phyloP scores from a whole-genome alignment of 352 stramenopile species.

The Phytophthora hibernalis region DNA sequence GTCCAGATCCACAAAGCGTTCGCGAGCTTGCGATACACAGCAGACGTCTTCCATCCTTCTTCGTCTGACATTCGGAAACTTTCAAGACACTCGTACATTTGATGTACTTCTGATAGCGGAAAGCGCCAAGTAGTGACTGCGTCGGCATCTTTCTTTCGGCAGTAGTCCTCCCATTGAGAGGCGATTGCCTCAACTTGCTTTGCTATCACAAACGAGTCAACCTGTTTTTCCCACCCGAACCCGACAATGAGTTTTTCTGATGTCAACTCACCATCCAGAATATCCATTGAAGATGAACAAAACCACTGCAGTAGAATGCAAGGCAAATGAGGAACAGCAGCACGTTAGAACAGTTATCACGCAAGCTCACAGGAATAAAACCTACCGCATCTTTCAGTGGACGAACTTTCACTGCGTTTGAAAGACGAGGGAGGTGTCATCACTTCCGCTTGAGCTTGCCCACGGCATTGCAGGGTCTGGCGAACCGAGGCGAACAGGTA shows the following conservation, averaged over 20 bases:
- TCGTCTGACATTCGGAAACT: constrained; percentile 35
- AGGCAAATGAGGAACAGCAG: constrained; percentile 14
- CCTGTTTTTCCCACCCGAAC: constrained; percentile 63
- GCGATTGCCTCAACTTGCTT: constrained; percentile 64
- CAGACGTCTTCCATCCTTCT: constrained; percentile 34
- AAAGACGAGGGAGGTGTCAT: constrained; percentile 30
- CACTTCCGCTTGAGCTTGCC: constrained; percentile 24
- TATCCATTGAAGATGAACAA: constrained; percentile 60
- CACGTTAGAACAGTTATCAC: constrained; percentile 14
- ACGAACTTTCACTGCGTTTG: constrained; percentile 47
- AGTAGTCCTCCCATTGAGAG: constrained; percentile 36
- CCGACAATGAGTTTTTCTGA: constrained; percentile 59
- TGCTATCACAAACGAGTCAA: constrained; percentile 53
- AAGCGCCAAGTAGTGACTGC: constrained; percentile 32
- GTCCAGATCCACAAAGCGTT: constrained; percentile 78
- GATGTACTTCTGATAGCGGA: constrained; percentile 53
- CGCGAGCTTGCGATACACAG: constrained; percentile 47
- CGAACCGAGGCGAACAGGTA: constrained; percentile 43
- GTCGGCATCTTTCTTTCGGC: constrained; percentile 15
- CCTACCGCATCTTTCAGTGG: constrained; percentile 68
- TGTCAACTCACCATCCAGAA: constrained; percentile 61
- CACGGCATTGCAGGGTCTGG: constrained; percentile 68
- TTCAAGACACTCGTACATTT: constrained; percentile 70
- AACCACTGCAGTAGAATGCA: constrained; percentile 51
- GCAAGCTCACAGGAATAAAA: constrained; percentile 10